Base-by-base conservation (phyloP, 2,329 filamentous ascomycete species). In the Colletotrichum cereale region DNA sequence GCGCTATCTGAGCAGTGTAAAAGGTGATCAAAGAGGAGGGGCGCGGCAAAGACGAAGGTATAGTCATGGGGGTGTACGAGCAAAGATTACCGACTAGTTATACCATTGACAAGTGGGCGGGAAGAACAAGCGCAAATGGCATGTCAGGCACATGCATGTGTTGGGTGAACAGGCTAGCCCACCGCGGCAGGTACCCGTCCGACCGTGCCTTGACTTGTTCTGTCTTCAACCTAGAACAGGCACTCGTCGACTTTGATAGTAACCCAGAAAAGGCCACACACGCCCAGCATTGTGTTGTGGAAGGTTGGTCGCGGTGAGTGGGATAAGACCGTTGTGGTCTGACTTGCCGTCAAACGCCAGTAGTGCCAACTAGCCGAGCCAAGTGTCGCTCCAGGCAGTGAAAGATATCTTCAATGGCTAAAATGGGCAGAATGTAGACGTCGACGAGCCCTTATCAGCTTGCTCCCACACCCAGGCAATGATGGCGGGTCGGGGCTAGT, bases 11-110 rank as follows among this genome's bases (percentile, higher is more conserved):
- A 29, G 58, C 60, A 57, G 58, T 53, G 53, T 47, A 44, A 40
- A 56, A 38, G n/a, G 24, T 12, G 69, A 60, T 67, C 53, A 64
- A 55, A 72, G 65, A 63, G 21, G 34, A 44, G 52, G 52, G 53
- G 56, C 65, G 40, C 36, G 36, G 52, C 50, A 58, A 50, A 52
- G 31, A 34, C 47, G 31, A 53, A 67, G 57, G 34, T 18, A 58
- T 18, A 11, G 31, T 24, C 31, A 34, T n/a, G 24, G 60, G 55
- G 62, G 67, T 18, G 47, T 60, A 55, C 11, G 44, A 24, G 44
- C 44, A 57, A 50, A n/a, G 56, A 67, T 62, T 52, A 57, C 29
- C 57, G 36, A 50, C 21, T 24, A 56, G 44, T 34, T 47, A 47
- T 26, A 71, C 63, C 61, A 71, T 60, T 53, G 47, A 66, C 42